A percentile compares a stretch with the other conserved stretches of the same genome.
These are phyloP conservation scores for Chamaecrista fasciculata DNA, from an alignment of 306 rosid genomes.

Conservation along the genomic window DNA sequence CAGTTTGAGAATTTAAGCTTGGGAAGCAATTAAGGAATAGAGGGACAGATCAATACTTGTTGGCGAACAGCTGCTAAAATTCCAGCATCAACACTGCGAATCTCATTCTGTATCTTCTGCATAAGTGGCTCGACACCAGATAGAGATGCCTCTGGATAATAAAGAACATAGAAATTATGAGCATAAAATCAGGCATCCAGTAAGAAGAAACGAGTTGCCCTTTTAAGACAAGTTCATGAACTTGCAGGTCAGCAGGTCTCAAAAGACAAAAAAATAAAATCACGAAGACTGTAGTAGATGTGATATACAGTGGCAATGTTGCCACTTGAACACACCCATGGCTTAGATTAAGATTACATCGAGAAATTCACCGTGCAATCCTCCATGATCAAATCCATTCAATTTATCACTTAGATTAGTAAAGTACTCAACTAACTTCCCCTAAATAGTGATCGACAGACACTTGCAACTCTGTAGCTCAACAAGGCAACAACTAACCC, in stretches of 20 bases:
- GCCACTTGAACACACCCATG: neutral
- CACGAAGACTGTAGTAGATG: neutral
- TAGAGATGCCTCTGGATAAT: conserved; percentile 69
- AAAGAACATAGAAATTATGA: conserved; percentile 20
- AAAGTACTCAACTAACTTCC: neutral
- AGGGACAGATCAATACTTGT: conserved; percentile 53
- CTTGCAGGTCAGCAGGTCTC: neutral
- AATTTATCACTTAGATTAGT: neutral
- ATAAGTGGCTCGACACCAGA: conserved; percentile 95
- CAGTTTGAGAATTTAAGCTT: neutral
- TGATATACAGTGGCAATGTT: neutral
- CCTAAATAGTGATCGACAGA: neutral
- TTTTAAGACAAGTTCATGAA: neutral
- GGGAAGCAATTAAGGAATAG: neutral
- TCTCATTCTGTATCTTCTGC: conserved; percentile 95
- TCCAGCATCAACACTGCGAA: conserved; percentile 90
- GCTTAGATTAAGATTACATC: neutral
- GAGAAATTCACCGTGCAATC: neutral
- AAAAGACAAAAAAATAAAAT: neutral
- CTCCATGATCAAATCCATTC: neutral
- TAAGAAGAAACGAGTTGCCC: conserved; percentile 1
- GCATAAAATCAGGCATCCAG: neutral
- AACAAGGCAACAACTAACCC: neutral
- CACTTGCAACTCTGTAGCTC: neutral
- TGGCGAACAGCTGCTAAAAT: conserved; percentile 91